Conservation (phyloP, 257 asterid species). For the Solanum verrucosum region DNA sequence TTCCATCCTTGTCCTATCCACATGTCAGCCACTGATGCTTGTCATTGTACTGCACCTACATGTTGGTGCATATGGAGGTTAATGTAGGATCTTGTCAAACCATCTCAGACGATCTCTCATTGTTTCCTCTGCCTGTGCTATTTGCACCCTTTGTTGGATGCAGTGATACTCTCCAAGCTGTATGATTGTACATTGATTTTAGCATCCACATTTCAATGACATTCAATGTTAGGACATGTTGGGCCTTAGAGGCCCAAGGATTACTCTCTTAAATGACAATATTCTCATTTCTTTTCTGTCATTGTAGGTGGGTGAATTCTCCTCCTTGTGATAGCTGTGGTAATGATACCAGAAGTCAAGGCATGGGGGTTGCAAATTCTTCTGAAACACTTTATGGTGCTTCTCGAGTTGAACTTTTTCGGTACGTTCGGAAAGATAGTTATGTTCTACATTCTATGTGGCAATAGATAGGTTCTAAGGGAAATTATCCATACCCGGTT, state of each 20-base stretch:
- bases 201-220: background rate
- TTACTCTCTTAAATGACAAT: background rate
- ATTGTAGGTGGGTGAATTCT: conserved; percentile 83
- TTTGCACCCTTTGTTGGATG: background rate
- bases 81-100: background rate
- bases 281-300: background rate
- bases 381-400: conserved; percentile 66
- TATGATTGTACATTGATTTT: background rate
- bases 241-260: background rate
- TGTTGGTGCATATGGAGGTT: background rate
- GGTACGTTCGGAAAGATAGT: conserved; percentile 27
- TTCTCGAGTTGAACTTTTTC: conserved; percentile 75
- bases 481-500: background rate
- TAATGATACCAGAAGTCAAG: conserved; percentile 54
- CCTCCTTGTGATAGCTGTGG: conserved; percentile 86
- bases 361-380: conserved; percentile 61
- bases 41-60: background rate
- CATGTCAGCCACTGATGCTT: background rate
- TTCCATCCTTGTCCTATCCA: background rate
- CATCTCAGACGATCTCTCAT: background rate
- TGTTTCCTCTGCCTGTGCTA: background rate
- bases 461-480: background rate
- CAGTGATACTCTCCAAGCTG: background rate
- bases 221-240: background rate
- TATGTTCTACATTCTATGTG: background rate